A percentile compares a stretch with the other conserved stretches of the same genome.
These are phyloP conservation scores for Paulownia fortunei DNA, from an alignment of 257 asterid genomes.

Conservation along the genomic window DNA sequence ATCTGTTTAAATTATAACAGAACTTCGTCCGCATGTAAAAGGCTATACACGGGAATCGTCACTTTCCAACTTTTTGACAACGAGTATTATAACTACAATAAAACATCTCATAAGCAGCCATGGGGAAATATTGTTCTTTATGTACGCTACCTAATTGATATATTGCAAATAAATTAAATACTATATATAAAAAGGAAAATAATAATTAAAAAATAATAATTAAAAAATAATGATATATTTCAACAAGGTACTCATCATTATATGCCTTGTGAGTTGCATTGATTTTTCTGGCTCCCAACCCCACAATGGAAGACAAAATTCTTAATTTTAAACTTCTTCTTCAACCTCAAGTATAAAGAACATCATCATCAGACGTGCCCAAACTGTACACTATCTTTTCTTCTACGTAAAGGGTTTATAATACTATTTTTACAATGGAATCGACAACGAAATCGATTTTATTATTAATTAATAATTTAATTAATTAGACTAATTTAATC, in stretches of 20 bases:
- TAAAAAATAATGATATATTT: neutral
- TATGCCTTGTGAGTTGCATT: neutral
- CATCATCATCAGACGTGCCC: conserved; percentile 1
- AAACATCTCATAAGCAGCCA: neutral
- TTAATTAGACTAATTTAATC: too few relatives aligned
- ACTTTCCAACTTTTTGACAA: neutral
- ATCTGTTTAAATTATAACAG: neutral
- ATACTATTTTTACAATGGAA: too few relatives aligned
- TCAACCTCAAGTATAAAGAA: neutral
- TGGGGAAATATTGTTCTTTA: neutral
- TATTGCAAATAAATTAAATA: neutral
- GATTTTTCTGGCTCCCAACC: neutral
- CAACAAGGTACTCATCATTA: neutral
- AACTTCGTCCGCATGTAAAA: neutral
- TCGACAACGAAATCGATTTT: too few relatives aligned
- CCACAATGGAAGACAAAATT: neutral
- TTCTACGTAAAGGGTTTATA: neutral
- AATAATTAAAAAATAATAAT: neutral
- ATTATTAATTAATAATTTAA: too few relatives aligned
- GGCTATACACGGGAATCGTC: neutral
- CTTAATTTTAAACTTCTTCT: too few relatives aligned
- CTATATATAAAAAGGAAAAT: neutral
- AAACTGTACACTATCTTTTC: conserved; percentile 1
- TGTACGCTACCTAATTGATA: neutral
- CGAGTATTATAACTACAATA: neutral